Evolutionary conservation across 768 basidiomycete genomes (phyloP).

Genomic region (Tubosaeta sp.): DNA sequence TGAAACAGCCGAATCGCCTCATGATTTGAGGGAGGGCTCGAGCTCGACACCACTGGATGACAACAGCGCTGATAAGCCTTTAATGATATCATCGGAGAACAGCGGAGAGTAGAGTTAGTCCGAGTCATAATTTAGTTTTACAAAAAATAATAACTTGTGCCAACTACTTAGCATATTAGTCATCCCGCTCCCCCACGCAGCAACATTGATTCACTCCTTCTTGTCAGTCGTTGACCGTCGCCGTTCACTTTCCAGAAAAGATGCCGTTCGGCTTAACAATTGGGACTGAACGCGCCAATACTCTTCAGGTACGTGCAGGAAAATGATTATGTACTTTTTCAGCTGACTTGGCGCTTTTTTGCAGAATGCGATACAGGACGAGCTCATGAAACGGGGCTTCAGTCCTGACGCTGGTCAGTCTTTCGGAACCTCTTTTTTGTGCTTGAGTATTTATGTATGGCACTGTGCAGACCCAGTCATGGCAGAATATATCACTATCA

Average conservation of each 20-base stretch:
- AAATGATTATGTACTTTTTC: slow-evolving; percentile 11
- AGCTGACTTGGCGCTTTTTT: slow-evolving; percentile 11
- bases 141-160: slow-evolving; percentile 2
- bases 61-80: not conserved
- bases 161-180: slow-evolving; percentile 25
- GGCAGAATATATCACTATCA: slow-evolving; percentile 93
- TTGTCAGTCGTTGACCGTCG: slow-evolving; percentile 25
- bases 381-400: slow-evolving; percentile 70
- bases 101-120: not conserved
- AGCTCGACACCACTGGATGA: not conserved
- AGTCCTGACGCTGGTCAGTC: slow-evolving; percentile 69
- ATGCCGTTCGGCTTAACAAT: slow-evolving; percentile 79
- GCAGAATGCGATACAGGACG: slow-evolving; percentile 76
- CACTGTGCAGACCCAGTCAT: slow-evolving; percentile 68
- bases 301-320: slow-evolving; percentile 54
- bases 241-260: slow-evolving; percentile 11
- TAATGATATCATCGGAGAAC: not conserved
- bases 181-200: slow-evolving; percentile 14
- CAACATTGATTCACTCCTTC: slow-evolving; percentile 22
- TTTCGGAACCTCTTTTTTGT: slow-evolving; percentile 4
- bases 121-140: not conserved
- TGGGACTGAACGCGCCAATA: slow-evolving; percentile 69
- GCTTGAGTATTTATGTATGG: slow-evolving; percentile 8
- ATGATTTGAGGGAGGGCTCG: not conserved
- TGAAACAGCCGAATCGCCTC: not conserved